A percentile compares a stretch with the other conserved stretches of the same genome.
Evolutionary conservation across 495 filamentous ascomycete genomes (phyloP).

Genomic region (Apodospora peruviana): DNA sequence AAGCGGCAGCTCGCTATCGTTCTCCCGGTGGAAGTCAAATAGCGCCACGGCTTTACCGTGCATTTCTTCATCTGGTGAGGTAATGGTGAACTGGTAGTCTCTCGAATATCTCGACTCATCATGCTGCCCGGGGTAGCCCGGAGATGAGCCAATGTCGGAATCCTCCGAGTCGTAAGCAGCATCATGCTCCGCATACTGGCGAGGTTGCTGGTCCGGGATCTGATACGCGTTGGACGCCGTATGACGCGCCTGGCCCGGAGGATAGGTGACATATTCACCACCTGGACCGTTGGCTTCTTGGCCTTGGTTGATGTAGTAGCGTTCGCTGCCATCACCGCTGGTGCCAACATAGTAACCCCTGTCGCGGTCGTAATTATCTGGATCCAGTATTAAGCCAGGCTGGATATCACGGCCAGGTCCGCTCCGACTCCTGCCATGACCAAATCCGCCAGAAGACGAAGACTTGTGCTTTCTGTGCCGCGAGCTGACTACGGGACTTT

Average conservation of each 20-base stretch:
- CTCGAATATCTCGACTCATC: conserved; percentile 71
- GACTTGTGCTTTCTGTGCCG: conserved; percentile 83
- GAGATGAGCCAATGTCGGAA: conserved; percentile 47
- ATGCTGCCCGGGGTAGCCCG: conserved; percentile 39
- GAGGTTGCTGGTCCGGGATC: conserved; percentile 32
- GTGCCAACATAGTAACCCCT: conserved; percentile 62
- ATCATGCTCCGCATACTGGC: conserved; percentile 54
- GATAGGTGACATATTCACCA: conserved; percentile 77
- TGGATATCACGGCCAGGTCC: conserved; percentile 18
- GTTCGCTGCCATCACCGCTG: conserved; percentile 68
- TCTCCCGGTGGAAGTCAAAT: conserved; percentile 90
- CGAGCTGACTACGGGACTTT: conserved; percentile 76
- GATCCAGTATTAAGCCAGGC: conserved; percentile 32
- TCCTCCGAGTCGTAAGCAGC: conserved; percentile 55
- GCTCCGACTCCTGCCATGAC: conserved; percentile 40
- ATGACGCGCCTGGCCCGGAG: conserved; percentile 56
- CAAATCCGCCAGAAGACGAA: conserved; percentile 40
- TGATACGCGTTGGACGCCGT: conserved; percentile 39
- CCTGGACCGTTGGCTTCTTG: conserved; percentile 65
- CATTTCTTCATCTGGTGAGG: conserved; percentile 94
- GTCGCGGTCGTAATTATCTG: conserved; percentile 42
- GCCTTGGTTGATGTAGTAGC: conserved; percentile 72
- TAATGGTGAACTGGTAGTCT: conserved; percentile 92
- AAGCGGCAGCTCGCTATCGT: conserved; percentile 91
- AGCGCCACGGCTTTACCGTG: conserved; percentile 93